Evolutionary conservation across 306 rosid species (phyloP), one percentile per base, ranked within the genome.

Genomic region (Cucurbita maxima): DNA sequence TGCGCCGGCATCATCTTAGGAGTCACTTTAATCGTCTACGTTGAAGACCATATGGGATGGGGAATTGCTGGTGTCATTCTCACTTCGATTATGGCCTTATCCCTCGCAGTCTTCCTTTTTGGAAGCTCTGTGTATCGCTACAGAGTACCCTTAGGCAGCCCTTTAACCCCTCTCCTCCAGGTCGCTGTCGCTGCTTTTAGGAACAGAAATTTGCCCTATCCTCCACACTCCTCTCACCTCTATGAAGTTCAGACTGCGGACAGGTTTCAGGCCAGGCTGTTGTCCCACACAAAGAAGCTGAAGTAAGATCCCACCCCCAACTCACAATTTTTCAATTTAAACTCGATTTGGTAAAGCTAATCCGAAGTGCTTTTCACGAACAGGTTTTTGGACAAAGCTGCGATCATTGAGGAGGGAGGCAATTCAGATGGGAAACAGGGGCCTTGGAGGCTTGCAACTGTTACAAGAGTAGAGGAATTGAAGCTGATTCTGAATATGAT

Each of bases 371-470:
- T 30, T n/a, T 20, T 30, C 20, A 43, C 12, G 8, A 10, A 66
- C 77, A 93, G 98, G 72, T 93, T 90, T 85, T 86, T 93, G 30
- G 96, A 93, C 97, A 90, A 86, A 78, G 98, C 98, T 10, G 98
- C 98, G 0, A 81, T 90, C 71, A 20, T 87, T 34, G 89, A 80
- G 58, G 72, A 80, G 40, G 71, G 69, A 4, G 79, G 71, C 52
- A 58, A 79, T 62, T 50, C 43, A 63, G 75, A 54, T 11, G 88
- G 78, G 75, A 89, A 85, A 72, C 81, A 81, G 59, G 82, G 83
- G 74, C 89, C 94, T 0, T 94, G 96, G 95, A 82, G 80, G 68
- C 87, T 90, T 10, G 86, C 88, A 54, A 89, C 88, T 0, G 87
- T 90, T 38, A 89, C 96, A 0, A 86, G 71, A 74, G 87, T 94